Conservation (phyloP, 1,284 basidiomycete species). For the Trichosporon sp. region DNA sequence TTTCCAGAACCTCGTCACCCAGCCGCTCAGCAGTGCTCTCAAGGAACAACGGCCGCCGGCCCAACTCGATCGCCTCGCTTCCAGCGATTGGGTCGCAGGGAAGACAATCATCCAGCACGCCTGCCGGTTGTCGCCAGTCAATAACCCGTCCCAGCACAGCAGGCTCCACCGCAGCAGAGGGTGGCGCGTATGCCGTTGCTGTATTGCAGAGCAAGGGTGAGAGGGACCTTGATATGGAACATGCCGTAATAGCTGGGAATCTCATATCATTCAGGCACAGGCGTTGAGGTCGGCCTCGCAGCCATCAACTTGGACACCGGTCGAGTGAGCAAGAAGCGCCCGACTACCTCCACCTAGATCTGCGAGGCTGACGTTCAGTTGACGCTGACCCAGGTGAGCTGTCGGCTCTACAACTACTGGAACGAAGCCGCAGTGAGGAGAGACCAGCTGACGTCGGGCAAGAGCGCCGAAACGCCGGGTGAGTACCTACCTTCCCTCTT, state of each 20-base stretch:
- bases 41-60: not conserved
- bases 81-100: not conserved
- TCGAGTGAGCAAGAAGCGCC: slow-evolving; percentile 54
- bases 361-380: slow-evolving; percentile 6
- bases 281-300: slow-evolving; percentile 76
- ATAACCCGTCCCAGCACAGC: slow-evolving; percentile 3
- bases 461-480: slow-evolving; percentile 1
- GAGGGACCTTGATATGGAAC: not conserved
- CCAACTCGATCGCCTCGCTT: not conserved
- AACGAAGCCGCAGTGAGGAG: not conserved
- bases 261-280: not conserved
- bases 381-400: slow-evolving; percentile 19
- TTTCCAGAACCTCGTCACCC: not conserved
- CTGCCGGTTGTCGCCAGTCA: not conserved
- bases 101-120: not conserved
- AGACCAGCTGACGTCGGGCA: not conserved
- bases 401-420: not conserved
- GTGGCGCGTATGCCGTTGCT: slow-evolving; percentile 25
- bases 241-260: not conserved
- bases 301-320: slow-evolving; percentile 76
- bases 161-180: slow-evolving; percentile 4
- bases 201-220: slow-evolving; percentile 25
- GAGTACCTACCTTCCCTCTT: not conserved
- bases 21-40: not conserved
- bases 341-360: slow-evolving; percentile 6